Base-by-base conservation (phyloP, 2,329 filamentous ascomycete genomes). In the Rutstroemia sp. region DNA sequence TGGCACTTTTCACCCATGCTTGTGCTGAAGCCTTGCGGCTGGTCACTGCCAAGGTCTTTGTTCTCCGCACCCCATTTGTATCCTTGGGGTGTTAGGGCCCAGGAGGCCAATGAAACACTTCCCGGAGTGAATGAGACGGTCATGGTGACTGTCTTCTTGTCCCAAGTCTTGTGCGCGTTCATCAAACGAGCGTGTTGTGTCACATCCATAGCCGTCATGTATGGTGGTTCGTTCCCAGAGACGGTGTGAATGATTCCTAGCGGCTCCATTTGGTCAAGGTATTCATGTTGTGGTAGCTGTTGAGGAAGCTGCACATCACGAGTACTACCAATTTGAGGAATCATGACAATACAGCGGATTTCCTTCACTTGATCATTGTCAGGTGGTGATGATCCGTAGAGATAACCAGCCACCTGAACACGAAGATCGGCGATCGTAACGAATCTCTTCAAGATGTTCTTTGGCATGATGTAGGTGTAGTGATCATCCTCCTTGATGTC, bases 41-140 rank as follows among this genome's bases (percentile, higher is more conserved):
- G 90, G 71, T 99, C 94, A 60, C 89, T 95, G 64, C 87, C 86
- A 55, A 85, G 83, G 73, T 99, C 95, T 73, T 87, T 92, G 79
- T 99, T 99, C 70, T 96, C 89, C 1, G 85, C 90, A 62, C 94
- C 94, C 94, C 95, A 99, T 72, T 92, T 92, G 77, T 95, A 96
- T 52, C 94, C 94, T 61, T 87, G 78, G 1, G 94, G 92, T 1
- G 90, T 96, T 42, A 99, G 82, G 4, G 88, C 87, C 91, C 92
- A 99, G 0, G 94, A 92, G 5, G 90, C 89, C 51, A 99, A 80
- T 3, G 92, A 96, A 17, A 99, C 94, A 51, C 92, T 96, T 60
- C 94, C 94, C 1, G 94, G 94, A 0, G 94, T 97, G 75, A 99
- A 97, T 19, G 91, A 90, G 5, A 97, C 92, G 2, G 92, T 92